Conservation (phyloP, 768 basidiomycete genomes). For the Xanthoconium purpureum region DNA sequence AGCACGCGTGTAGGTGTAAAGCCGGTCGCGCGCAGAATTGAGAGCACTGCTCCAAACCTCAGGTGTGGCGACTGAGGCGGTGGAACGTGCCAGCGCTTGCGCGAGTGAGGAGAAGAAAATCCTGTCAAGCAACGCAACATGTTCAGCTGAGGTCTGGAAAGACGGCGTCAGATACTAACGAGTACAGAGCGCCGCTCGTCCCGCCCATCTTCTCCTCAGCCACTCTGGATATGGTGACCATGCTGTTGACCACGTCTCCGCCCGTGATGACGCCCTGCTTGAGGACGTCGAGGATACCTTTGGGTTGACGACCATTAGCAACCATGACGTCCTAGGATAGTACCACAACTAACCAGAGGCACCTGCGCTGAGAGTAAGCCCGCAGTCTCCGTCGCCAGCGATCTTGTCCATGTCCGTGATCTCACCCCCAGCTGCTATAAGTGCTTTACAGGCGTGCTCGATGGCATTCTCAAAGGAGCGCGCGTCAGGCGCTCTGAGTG, state of each 20-base stretch:
- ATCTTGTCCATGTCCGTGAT: constrained; percentile 91
- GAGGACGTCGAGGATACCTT: constrained; percentile 62
- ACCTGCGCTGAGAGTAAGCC: constrained; percentile 69
- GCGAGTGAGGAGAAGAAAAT: constrained; percentile 91
- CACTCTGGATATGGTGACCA: constrained; percentile 67
- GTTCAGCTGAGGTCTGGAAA: neutral
- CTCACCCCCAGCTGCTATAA: constrained; percentile 80
- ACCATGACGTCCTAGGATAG: neutral
- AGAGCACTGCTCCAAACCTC: constrained; percentile 63
- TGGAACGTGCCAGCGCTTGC: constrained; percentile 55
- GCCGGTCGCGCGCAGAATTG: constrained; percentile 49
- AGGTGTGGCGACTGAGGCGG: constrained; percentile 33
- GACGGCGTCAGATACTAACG: constrained; percentile 48
- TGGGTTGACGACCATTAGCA: neutral
- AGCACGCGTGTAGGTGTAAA: constrained; percentile 85
- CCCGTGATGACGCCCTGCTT: constrained; percentile 55
- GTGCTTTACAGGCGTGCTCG: constrained; percentile 55
- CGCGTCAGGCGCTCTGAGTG: constrained; percentile 42
- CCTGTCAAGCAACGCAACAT: constrained; percentile 35
- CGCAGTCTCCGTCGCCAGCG: constrained; percentile 86
- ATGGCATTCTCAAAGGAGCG: constrained; percentile 54
- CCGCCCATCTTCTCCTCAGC: constrained; percentile 89
- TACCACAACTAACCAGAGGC: constrained; percentile 52
- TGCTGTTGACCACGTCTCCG: constrained; percentile 57
- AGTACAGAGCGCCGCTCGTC: constrained; percentile 87